phyloP scores from a whole-genome alignment of 2,329 filamentous ascomycete genomes.

The Cladosporium sp. region DNA sequence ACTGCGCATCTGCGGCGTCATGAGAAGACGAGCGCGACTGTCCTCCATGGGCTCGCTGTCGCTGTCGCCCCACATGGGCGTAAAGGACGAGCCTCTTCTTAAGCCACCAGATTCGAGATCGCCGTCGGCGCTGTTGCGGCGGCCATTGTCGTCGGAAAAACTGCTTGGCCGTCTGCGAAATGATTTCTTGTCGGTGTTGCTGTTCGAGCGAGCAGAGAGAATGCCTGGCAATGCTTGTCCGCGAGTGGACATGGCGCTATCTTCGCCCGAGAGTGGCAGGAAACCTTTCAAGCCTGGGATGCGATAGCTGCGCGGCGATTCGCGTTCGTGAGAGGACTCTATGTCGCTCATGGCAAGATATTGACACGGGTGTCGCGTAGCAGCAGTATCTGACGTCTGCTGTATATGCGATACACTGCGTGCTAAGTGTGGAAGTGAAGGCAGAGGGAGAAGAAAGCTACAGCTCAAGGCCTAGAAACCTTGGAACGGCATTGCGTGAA shows the following conservation, averaged over 20 bases:
- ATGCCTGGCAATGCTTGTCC: slow-evolving; percentile 40
- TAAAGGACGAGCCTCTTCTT: slow-evolving; percentile 4
- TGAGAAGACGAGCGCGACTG: slow-evolving; percentile 41
- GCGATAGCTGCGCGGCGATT: slow-evolving; percentile 19
- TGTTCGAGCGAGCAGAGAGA: slow-evolving; percentile 15
- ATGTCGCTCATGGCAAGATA: background rate
- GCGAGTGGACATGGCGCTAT: slow-evolving; percentile 39
- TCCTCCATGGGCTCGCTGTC: slow-evolving; percentile 12
- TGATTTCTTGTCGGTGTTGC: background rate
- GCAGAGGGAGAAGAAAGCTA: background rate
- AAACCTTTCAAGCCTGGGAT: slow-evolving; percentile 31
- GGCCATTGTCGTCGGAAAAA: slow-evolving; percentile 10
- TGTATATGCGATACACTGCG: background rate
- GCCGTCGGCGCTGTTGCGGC: slow-evolving; percentile 4
- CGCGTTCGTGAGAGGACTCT: slow-evolving; percentile 7
- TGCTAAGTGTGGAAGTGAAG: background rate
- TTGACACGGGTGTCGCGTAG: background rate
- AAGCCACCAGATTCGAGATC: slow-evolving; percentile 2
- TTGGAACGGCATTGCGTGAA: background rate
- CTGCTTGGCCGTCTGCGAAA: slow-evolving; percentile 3
- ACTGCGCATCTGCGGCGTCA: slow-evolving; percentile 67
- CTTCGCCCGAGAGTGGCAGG: slow-evolving; percentile 36
- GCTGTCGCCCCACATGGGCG: slow-evolving; percentile 11
- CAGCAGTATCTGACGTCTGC: background rate
- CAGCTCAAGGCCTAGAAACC: background rate